phyloP scores from a whole-genome alignment of 1,284 basidiomycete species.

The Ustilago trichophora region DNA sequence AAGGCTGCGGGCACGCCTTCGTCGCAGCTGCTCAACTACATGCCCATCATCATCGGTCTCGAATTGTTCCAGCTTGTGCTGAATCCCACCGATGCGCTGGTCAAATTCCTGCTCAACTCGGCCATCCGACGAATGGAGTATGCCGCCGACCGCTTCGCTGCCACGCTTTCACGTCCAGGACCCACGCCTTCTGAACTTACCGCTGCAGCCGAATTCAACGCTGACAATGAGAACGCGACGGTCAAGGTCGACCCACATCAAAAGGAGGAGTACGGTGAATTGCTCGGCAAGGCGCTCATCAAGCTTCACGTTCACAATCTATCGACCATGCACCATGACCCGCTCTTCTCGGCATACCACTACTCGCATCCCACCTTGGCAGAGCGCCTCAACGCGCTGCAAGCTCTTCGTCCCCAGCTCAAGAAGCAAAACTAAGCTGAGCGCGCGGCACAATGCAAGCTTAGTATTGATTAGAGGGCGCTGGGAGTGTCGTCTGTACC shows the following conservation, averaged over 20 bases:
- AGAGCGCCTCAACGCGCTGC: constrained; percentile 57
- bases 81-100: constrained; percentile 56
- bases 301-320: constrained; percentile 64
- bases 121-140: constrained; percentile 62
- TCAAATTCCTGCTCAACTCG: constrained; percentile 62
- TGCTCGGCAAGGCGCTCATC: constrained; percentile 60
- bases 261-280: constrained; percentile 54
- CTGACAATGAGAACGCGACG: constrained; percentile 12
- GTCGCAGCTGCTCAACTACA: constrained; percentile 41
- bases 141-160: constrained; percentile 60
- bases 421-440: constrained; percentile 26
- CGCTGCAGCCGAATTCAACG: constrained; percentile 39
- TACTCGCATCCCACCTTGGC: constrained; percentile 63
- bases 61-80: constrained; percentile 65
- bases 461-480: no score
- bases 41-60: constrained; percentile 62
- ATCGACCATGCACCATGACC: constrained; percentile 64
- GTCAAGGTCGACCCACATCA: constrained; percentile 37
- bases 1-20: constrained; percentile 24
- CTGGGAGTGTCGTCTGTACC: no score
- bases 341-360: constrained; percentile 63
- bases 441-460: no score
- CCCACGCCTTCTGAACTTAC: constrained; percentile 40
- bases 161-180: constrained; percentile 42
- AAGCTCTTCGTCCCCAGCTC: constrained; percentile 20